Evolutionary conservation across 2,329 filamentous ascomycete genomes (phyloP).

Genomic region (Neonectria neomacrospora): DNA sequence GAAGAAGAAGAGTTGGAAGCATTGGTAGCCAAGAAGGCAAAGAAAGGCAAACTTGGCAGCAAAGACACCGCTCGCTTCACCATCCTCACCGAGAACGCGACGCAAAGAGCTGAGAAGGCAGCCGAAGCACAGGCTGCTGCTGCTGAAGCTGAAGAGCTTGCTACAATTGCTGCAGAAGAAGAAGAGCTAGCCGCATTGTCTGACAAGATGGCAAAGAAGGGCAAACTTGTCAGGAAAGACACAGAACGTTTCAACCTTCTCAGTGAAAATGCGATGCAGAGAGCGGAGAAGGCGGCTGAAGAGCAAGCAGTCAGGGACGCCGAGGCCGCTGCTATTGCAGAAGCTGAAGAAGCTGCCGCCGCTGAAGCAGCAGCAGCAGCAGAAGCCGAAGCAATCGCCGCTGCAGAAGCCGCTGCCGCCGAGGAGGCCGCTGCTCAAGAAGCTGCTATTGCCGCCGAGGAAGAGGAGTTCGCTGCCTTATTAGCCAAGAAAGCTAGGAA

Average conservation of each 20-base stretch:
- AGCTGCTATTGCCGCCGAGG: conserved; percentile 46
- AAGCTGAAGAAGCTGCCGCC: conserved; percentile 26
- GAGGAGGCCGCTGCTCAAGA: conserved; percentile 38
- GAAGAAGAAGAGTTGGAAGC: conserved; percentile 36
- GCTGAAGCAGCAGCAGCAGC: conserved; percentile 39
- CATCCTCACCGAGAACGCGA: conserved; percentile 30
- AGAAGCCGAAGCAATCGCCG: conserved; percentile 48
- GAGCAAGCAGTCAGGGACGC: conserved; percentile 46
- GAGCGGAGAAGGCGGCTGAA: conserved; percentile 45
- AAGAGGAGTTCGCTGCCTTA: conserved; percentile 55
- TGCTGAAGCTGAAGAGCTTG: conserved; percentile 51
- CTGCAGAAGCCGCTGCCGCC: conserved; percentile 41
- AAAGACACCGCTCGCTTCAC: conserved; percentile 41
- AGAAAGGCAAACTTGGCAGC: conserved; percentile 38
- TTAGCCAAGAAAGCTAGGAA: conserved; percentile 53
- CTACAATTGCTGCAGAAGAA: conserved; percentile 34
- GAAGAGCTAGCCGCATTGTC: conserved; percentile 35
- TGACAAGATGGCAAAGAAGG: conserved; percentile 38
- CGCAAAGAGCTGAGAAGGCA: conserved; percentile 28
- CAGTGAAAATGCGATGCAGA: conserved; percentile 31
- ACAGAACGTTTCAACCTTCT: conserved; percentile 33
- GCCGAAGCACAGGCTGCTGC: conserved; percentile 22
- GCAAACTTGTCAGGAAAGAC: conserved; percentile 39
- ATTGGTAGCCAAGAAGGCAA: conserved; percentile 32
- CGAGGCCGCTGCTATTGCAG: conserved; percentile 40